Evolutionary conservation across 192 early-diverging fungal genomes (phyloP).

Genomic region (Mortierella hygrophila): DNA sequence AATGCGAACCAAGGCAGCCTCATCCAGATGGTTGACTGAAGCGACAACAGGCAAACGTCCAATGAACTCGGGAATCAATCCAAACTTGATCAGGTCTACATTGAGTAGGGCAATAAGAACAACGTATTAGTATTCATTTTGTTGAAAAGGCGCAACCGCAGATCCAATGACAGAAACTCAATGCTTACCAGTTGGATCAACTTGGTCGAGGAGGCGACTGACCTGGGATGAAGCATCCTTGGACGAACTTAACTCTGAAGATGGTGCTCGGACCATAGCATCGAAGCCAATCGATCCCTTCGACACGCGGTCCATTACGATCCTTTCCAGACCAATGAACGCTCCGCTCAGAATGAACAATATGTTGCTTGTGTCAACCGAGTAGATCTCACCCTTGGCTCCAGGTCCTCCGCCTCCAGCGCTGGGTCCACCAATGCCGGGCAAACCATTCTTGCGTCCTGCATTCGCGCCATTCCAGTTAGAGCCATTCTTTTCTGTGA

Average conservation of each 20-base stretch:
- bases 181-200: constrained; percentile 40
- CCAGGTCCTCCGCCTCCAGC: constrained; percentile 41
- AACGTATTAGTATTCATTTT: background rate
- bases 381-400: constrained; percentile 84
- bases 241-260: constrained; percentile 31
- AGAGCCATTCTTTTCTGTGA: constrained; percentile 83
- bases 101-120: background rate
- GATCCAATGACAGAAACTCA: background rate
- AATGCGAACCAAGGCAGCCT: constrained; percentile 78
- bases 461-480: constrained; percentile 42
- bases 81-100: constrained; percentile 85
- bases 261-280: constrained; percentile 62
- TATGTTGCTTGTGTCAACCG: constrained; percentile 92
- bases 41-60: constrained; percentile 90
- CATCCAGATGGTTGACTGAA: constrained; percentile 74
- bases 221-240: constrained; percentile 40
- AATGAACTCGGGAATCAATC: constrained; percentile 92
- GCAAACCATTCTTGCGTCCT: constrained; percentile 34
- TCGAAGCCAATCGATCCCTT: constrained; percentile 90
- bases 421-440: constrained; percentile 45
- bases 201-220: constrained; percentile 39
- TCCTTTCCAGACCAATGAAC: constrained; percentile 88
- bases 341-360: constrained; percentile 92
- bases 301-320: constrained; percentile 80
- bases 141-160: background rate